phyloP scores from a whole-genome alignment of 495 filamentous ascomycete species.

The Mytilinidion resinicola region DNA sequence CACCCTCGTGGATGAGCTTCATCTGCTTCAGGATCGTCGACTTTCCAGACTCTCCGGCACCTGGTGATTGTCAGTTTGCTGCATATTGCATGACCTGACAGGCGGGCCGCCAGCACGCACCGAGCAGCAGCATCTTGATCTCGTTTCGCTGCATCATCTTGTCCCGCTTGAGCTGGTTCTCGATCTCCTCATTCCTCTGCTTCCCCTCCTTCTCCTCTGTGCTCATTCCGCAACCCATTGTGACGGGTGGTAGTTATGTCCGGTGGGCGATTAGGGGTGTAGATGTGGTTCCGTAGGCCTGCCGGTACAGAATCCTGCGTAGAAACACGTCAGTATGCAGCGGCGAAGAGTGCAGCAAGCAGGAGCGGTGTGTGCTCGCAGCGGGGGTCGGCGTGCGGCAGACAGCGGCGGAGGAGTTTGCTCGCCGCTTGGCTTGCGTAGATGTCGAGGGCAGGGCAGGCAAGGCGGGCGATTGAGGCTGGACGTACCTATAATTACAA shows the following conservation, averaged over 20 bases:
- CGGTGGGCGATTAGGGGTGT: constrained; percentile 10
- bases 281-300: constrained; percentile 18
- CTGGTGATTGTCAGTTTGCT: constrained; percentile 43
- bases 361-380: constrained; percentile 2
- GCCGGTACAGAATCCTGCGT: constrained; percentile 20
- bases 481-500: constrained; percentile 17
- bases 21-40: constrained; percentile 99
- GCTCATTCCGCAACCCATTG: constrained; percentile 99
- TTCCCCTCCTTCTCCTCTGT: constrained; percentile 99
- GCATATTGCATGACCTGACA: not conserved
- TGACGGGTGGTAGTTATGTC: constrained; percentile 38
- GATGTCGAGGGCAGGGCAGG: not conserved
- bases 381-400: too few relatives aligned
- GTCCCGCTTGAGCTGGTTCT: constrained; percentile 42
- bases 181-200: constrained; percentile 50
- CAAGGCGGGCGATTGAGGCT: not conserved
- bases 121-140: constrained; percentile 43
- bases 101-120: constrained; percentile 22
- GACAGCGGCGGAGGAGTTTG: not conserved
- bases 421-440: not conserved
- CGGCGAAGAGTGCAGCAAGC: not conserved
- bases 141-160: constrained; percentile 39
- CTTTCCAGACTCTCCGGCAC: constrained; percentile 95
- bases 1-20: constrained; percentile 93
- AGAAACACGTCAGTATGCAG: not conserved